Conservation (phyloP, 2,329 filamentous ascomycete species). For the Knoxdaviesia proteae region DNA sequence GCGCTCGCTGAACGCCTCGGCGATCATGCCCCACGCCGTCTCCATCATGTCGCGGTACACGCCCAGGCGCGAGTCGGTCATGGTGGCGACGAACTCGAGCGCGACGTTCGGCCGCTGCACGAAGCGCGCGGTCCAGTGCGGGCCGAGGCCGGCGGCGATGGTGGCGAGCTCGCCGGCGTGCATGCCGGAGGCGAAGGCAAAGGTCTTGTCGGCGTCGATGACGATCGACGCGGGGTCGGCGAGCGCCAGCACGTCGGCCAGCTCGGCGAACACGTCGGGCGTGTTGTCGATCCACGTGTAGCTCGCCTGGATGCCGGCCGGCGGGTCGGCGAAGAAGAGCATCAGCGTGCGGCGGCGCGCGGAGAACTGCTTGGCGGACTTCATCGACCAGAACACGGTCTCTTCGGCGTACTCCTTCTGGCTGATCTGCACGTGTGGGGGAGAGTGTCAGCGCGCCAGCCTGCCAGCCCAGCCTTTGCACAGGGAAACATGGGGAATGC, state of each 20-base stretch:
- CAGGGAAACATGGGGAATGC: not conserved
- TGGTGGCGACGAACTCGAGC: slow-evolving; percentile 23
- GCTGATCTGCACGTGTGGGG: slow-evolving; percentile 16
- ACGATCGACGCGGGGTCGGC: slow-evolving; percentile 18
- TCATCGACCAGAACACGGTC: slow-evolving; percentile 28
- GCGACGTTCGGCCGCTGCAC: slow-evolving; percentile 22
- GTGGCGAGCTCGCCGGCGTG: slow-evolving; percentile 24
- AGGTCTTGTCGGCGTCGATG: slow-evolving; percentile 21
- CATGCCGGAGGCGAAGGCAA: slow-evolving; percentile 24
- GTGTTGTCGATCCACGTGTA: slow-evolving; percentile 28
- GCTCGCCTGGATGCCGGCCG: slow-evolving; percentile 8
- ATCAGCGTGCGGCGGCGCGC: slow-evolving; percentile 27
- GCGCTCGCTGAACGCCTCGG: slow-evolving; percentile 20
- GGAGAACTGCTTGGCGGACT: slow-evolving; percentile 22
- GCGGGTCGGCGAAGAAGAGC: slow-evolving; percentile 22
- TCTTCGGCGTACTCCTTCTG: slow-evolving; percentile 30
- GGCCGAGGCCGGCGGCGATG: slow-evolving; percentile 14
- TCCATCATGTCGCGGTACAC: slow-evolving; percentile 25
- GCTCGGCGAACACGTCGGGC: slow-evolving; percentile 17
- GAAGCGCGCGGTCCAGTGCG: slow-evolving; percentile 17
- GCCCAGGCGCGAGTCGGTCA: slow-evolving; percentile 16
- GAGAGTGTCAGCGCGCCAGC: not conserved
- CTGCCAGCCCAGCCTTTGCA: not conserved
- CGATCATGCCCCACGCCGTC: slow-evolving; percentile 28
- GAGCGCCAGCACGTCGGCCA: slow-evolving; percentile 15